Base-by-base conservation (phyloP, 2,329 filamentous ascomycete genomes). In the Fusarium robinianum region DNA sequence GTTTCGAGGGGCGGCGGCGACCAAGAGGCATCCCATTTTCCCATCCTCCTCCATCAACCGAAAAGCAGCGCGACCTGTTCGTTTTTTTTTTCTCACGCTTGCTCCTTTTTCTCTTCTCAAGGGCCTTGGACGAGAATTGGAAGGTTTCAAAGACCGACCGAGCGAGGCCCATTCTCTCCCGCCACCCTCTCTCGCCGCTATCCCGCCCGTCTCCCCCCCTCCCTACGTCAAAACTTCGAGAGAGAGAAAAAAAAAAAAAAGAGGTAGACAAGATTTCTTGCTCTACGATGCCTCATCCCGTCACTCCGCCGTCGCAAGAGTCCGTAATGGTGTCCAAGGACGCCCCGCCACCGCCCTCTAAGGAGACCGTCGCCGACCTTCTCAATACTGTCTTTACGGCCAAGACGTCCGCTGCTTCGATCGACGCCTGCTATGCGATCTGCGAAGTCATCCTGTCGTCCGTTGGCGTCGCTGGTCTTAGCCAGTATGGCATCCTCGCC, bases 301-400 rank as follows among this genome's bases (percentile, higher is more conserved):
- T 75, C 52, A 69, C 74, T 58, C 73, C 75, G 62, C 75, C 73
- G 44, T 60, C 62, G 41, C 52, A 57, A 36, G 56, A 57, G 41
- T 50, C 58, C 42, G 57, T 55, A 60, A 71, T 76, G 70, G 71
- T 77, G 58, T 72, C 72, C 57, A 69, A 70, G 56, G 72, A 70
- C 55, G 68, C 72, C 62, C 66, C 73, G 67, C 75, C 77, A 58
- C 75, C 83, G 54, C 85, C 85, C 51, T 78, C 83, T 21, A 71
- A 80, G 60, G 80, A 83, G 54, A 87, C 90, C 51, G 72, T 92
- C 51, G 70, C 77, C 49, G 76, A 79, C 42, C 70, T 90, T 29
- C 65, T 90, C 58, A 73, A 81, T 58, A 83, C 78, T 35, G 79
- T 89, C 55, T 89, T 91, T 69, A 80, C 75, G 32, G 81, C 87